Conservation (phyloP, 257 asterid species). For the Solanum pennellii region DNA sequence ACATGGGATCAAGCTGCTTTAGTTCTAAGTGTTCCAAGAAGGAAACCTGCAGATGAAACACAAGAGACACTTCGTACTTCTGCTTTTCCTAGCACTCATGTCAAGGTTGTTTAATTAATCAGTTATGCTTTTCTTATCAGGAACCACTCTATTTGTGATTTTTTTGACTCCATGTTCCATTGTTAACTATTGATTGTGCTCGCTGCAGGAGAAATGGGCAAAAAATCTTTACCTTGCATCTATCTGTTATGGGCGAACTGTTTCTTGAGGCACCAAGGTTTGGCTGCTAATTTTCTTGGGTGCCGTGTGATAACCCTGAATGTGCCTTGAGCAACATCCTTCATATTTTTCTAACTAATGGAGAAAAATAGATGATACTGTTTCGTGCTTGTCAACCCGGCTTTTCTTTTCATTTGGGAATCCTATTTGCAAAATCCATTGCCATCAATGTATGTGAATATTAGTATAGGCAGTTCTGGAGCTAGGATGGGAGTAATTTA, state of each 20-base stretch:
- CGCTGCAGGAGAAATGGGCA: constrained; percentile 70
- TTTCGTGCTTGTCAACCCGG: not conserved
- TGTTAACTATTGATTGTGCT: not conserved
- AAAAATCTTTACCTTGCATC: constrained; percentile 77
- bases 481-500: constrained; percentile 2
- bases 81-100: constrained; percentile 72
- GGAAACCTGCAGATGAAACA: constrained; percentile 62
- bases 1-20: constrained; percentile 58
- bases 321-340: not conserved
- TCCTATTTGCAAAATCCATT: not conserved
- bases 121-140: not conserved
- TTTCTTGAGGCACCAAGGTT: constrained; percentile 36
- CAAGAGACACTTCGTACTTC: constrained; percentile 88
- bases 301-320: not conserved
- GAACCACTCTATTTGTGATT: not conserved
- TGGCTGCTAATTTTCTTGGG: not conserved
- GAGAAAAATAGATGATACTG: not conserved
- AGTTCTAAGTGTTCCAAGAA: constrained; percentile 53
- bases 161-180: not conserved
- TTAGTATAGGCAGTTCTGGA: not conserved
- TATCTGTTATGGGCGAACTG: constrained; percentile 70
- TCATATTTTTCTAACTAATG: not conserved
- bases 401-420: not conserved
- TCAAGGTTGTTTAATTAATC: constrained; percentile 36
- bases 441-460: not conserved